phyloP scores from a whole-genome alignment of 176 grass and related monocot genomes.

The Raddia guianensis region DNA sequence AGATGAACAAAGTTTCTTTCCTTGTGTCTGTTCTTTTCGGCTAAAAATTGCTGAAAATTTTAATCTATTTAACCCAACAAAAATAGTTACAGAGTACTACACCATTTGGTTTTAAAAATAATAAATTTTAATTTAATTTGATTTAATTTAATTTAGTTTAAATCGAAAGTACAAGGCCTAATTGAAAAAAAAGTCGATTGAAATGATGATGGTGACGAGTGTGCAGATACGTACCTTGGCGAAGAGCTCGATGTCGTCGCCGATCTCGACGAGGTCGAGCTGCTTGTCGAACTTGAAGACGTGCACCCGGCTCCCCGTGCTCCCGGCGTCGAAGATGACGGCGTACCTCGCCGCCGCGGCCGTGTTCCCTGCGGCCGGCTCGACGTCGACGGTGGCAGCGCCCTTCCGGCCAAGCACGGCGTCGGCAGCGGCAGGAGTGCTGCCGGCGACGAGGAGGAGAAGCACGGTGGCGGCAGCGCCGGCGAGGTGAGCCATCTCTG shows the following conservation, averaged over 20 bases:
- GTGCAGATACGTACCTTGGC: neutral
- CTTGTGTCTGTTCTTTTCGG: no score
- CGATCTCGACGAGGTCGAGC: neutral
- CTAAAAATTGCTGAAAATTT: no score
- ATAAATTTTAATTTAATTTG: no score
- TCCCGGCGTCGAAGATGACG: neutral
- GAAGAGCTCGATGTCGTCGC: slow-evolving; percentile 29
- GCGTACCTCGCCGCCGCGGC: neutral
- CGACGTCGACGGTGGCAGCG: neutral
- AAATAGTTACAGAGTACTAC: no score
- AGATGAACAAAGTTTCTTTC: no score
- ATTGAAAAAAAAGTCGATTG: no score
- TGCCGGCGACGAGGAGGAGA: neutral
- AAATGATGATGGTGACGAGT: no score
- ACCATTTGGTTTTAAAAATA: no score
- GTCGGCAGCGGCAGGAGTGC: neutral
- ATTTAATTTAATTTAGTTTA: no score
- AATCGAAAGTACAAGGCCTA: no score
- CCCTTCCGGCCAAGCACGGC: slow-evolving; percentile 24
- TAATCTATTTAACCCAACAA: no score
- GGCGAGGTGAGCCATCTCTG: neutral
- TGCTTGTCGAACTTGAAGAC: slow-evolving; percentile 39
- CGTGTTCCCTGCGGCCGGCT: neutral
- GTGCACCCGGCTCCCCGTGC: slow-evolving; percentile 46
- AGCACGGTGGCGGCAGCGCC: neutral